A percentile compares a stretch with the other conserved stretches of the same genome.
These are phyloP conservation scores for Cladosporium oxysporum DNA, from an alignment of 2,329 filamentous ascomycete species.

Conservation along the genomic window DNA sequence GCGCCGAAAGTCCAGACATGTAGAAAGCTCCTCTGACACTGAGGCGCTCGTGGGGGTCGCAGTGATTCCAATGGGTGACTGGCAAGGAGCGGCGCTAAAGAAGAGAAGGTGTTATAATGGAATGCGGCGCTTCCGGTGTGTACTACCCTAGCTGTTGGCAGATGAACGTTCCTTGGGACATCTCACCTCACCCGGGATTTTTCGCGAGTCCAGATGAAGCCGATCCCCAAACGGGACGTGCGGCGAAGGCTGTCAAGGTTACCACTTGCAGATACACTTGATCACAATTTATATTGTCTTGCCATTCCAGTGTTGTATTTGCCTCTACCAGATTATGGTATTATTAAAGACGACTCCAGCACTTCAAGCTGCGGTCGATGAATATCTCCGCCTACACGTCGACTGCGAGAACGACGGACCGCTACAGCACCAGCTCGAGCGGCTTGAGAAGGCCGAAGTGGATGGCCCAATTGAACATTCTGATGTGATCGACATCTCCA, in stretches of 20 bases:
- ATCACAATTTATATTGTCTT: not conserved
- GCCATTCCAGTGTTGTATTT: not conserved
- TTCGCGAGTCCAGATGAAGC: slow-evolving; percentile 13
- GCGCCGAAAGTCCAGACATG: slow-evolving; percentile 38
- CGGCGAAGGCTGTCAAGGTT: slow-evolving; percentile 6
- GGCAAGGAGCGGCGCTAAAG: not conserved
- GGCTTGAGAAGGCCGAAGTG: slow-evolving; percentile 37
- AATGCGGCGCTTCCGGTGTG: not conserved
- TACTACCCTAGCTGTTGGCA: slow-evolving; percentile 2
- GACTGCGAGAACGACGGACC: slow-evolving; percentile 20
- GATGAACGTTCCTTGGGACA: not conserved
- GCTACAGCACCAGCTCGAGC: slow-evolving; percentile 21
- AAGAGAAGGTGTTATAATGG: slow-evolving; percentile 12
- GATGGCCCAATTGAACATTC: slow-evolving; percentile 72
- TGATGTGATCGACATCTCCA: slow-evolving; percentile 67
- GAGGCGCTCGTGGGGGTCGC: not conserved
- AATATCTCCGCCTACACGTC: slow-evolving; percentile 26
- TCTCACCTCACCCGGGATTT: slow-evolving; percentile 17
- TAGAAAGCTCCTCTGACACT: slow-evolving; percentile 21
- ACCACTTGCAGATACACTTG: slow-evolving; percentile 7
- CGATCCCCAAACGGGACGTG: slow-evolving; percentile 13
- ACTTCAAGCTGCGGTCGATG: slow-evolving; percentile 63
- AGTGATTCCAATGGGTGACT: not conserved
- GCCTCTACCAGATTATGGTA: slow-evolving; percentile 60
- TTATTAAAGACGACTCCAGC: slow-evolving; percentile 73